Percentiles rank a stretch among this genome's conserved stretches.
Conservation (phyloP, 1,284 basidiomycete species). For the Fomitopsis schrenkii region DNA sequence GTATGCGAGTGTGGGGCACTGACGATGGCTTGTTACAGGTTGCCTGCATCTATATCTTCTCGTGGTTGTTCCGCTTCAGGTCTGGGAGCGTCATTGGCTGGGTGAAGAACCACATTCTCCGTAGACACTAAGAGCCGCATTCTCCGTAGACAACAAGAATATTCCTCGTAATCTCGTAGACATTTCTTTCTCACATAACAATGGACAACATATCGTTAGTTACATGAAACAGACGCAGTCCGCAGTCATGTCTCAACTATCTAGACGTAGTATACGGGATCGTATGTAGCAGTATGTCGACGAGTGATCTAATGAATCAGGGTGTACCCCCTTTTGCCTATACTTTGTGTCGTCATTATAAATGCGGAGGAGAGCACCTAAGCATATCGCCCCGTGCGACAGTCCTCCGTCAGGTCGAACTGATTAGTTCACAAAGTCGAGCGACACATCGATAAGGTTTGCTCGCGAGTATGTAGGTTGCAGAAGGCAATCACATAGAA, state of each 20-base stretch:
- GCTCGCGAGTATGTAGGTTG: no score
- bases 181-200: not conserved
- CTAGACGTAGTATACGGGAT: not conserved
- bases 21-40: slow-evolving; percentile 19
- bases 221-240: not conserved
- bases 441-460: no score
- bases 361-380: not conserved
- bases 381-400: no score
- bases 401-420: not conserved
- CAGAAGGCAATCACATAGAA: no score
- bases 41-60: slow-evolving; percentile 27
- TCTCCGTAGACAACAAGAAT: not conserved
- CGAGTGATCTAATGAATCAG: not conserved
- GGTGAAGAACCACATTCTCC: not conserved
- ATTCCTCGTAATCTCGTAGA: no score
- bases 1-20: not conserved
- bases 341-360: no score
- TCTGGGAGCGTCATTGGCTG: slow-evolving; percentile 2
- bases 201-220: not conserved
- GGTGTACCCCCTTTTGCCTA: no score
- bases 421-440: not conserved
- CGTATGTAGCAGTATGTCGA: not conserved
- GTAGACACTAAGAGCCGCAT: not conserved
- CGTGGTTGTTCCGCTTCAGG: slow-evolving; percentile 30
- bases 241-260: not conserved